Evolutionary conservation across 2,329 filamentous ascomycete genomes (phyloP), one percentile per base, ranked within the genome.

Genomic region (Beauveria asiatica): DNA sequence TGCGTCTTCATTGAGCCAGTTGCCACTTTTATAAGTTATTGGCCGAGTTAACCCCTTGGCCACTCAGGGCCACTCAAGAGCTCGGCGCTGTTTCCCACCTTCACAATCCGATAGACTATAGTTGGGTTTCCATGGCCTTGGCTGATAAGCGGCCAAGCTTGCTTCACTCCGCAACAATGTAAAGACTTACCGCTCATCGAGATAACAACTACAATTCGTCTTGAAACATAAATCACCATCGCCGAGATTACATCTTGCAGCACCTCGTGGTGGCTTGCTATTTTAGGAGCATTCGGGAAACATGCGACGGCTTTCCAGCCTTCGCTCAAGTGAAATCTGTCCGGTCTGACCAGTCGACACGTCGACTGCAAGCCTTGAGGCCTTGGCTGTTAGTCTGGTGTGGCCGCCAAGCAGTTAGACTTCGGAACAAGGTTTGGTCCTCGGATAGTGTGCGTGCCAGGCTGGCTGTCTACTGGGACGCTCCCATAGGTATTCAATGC

Each of bases 331-430:
- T 48, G n/a, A 42, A 27, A 42, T 41, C 55, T 23, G 45, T 42
- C 55, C 16, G 9, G 17, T 50, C 41, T 49, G 17, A 19, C 55
- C 45, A 49, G 44, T 57, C 39, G 25, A 19, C 42, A 57, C 30
- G 16, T 23, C 7, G 37, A 21, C 45, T 44, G 45, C 33, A 57
- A 41, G 55, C 55, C 55, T 33, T 30, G 6, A 10, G 23, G 45
- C 42, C 33, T 23, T 50, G 33, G 45, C 45, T 58, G 33, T 25
- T 27, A n/a, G 37, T 52, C 30, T 51, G 37, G 46, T 39, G 16
- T 44, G 23, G 25, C n/a, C 25, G 56, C 56, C 56, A 59, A 59
- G 56, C 45, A 25, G 39, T 59, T 51, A 52, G 46, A 27, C 56
- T 52, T 52, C 17, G 21, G 17, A 42, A 59, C 48, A 51, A 59